Conservation (phyloP, 257 asterid species). For the Rhazya stricta region DNA sequence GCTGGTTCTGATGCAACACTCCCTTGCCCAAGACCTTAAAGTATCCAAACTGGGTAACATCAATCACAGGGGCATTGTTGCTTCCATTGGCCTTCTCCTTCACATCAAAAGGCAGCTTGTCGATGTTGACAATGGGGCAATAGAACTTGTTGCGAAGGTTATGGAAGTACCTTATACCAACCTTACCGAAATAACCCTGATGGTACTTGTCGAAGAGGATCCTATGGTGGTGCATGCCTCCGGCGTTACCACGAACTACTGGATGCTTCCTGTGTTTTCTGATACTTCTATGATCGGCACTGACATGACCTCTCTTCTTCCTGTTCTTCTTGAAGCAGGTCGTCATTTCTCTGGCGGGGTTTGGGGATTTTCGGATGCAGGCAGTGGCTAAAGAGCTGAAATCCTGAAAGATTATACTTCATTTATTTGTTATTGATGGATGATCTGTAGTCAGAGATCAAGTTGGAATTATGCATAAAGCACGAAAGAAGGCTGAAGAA, state of each 20-base stretch:
- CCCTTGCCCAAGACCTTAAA: conserved; percentile 42
- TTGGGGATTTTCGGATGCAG: neutral
- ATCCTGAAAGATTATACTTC: no score
- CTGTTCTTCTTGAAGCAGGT: conserved; percentile 69
- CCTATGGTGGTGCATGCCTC: conserved; percentile 81
- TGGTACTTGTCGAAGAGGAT: conserved; percentile 78
- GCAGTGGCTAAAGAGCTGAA: conserved; percentile 1
- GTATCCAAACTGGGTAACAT: conserved; percentile 36
- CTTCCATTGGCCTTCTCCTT: neutral
- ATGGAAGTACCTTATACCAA: conserved; percentile 46
- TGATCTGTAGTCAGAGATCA: no score
- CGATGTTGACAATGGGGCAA: conserved; percentile 12
- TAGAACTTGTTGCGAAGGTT: conserved; percentile 15
- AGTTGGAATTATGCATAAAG: no score
- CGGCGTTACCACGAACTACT: conserved; percentile 76
- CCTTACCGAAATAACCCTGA: conserved; percentile 68
- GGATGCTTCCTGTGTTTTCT: conserved; percentile 79
- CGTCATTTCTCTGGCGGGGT: conserved; percentile 35
- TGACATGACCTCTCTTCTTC: conserved; percentile 81
- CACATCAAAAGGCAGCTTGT: conserved; percentile 9
- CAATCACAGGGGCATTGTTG: conserved; percentile 28
- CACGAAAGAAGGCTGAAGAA: no score
- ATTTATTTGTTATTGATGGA: no score
- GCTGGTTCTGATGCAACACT: conserved; percentile 11
- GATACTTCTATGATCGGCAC: conserved; percentile 74